phyloP scores from a whole-genome alignment of 208 protist genomes.

The Kentomonas sorsogonicus region DNA sequence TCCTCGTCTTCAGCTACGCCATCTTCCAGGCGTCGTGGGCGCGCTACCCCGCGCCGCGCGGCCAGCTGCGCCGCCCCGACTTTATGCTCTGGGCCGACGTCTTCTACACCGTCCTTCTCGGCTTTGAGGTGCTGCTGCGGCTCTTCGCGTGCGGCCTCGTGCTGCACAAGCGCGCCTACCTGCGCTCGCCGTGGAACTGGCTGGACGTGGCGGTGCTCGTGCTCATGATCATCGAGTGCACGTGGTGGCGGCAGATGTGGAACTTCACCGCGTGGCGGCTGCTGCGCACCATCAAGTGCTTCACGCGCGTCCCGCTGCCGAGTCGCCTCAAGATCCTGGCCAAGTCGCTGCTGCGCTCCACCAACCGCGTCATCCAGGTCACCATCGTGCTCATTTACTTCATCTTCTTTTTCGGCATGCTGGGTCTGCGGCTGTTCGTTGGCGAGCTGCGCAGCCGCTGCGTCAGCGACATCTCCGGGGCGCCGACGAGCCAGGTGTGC shows the following conservation, averaged over 20 bases:
- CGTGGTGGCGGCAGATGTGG: slow-evolving; percentile 59
- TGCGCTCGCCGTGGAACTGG: slow-evolving; percentile 90
- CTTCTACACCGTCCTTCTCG: slow-evolving; percentile 80
- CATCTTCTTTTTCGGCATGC: slow-evolving; percentile 84
- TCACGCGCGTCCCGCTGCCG: slow-evolving; percentile 64
- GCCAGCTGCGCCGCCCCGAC: slow-evolving; percentile 34
- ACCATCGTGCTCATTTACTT: slow-evolving; percentile 72
- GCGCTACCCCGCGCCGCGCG: slow-evolving; percentile 37
- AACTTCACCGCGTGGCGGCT: slow-evolving; percentile 87
- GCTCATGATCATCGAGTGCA: slow-evolving; percentile 73
- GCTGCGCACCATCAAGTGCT: slow-evolving; percentile 79
- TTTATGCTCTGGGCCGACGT: slow-evolving; percentile 82
- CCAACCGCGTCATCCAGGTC: slow-evolving; percentile 59
- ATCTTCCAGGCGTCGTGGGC: slow-evolving; percentile 84
- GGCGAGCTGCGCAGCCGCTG: slow-evolving; percentile 77
- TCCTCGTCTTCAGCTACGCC: slow-evolving; percentile 74
- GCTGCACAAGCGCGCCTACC: slow-evolving; percentile 69
- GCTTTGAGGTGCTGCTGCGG: slow-evolving; percentile 74
- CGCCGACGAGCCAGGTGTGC: slow-evolving; percentile 56
- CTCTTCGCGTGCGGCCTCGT: slow-evolving; percentile 83
- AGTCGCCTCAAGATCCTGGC: slow-evolving; percentile 80
- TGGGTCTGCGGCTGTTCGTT: slow-evolving; percentile 84
- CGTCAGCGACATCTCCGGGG: slow-evolving; percentile 52
- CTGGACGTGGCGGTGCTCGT: slow-evolving; percentile 86
- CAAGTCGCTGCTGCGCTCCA: slow-evolving; percentile 83